A percentile compares a stretch with the other conserved stretches of the same genome.
These are phyloP conservation scores for Phylloboletellus chloephorus DNA, from an alignment of 1,284 basidiomycete species.

Conservation along the genomic window DNA sequence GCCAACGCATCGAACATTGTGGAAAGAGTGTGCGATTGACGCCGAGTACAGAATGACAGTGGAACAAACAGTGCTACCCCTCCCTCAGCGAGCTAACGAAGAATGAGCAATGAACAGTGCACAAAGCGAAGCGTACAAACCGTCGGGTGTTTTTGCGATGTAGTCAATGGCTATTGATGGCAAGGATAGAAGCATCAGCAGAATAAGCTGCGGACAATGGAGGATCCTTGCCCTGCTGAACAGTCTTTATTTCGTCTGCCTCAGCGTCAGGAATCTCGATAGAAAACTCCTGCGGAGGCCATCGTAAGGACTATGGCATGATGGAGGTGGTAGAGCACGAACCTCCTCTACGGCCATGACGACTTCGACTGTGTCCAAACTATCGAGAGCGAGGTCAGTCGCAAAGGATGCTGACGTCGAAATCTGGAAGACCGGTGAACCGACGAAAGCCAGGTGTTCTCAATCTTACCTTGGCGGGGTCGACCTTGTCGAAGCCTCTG, in stretches of 20 bases:
- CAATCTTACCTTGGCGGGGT: constrained; percentile 66
- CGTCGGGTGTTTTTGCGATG: constrained; percentile 92
- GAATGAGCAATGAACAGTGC: constrained; percentile 8
- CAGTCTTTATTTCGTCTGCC: constrained; percentile 96
- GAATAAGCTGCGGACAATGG: constrained; percentile 4
- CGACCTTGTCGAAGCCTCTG: constrained; percentile 94
- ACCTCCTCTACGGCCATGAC: constrained; percentile 99
- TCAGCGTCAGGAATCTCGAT: constrained; percentile 97
- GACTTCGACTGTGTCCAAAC: constrained; percentile 95
- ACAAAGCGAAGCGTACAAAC: constrained; percentile 36
- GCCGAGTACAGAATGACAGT: constrained; percentile 22
- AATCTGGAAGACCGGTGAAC: constrained; percentile 48
- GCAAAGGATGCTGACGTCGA: constrained; percentile 72
- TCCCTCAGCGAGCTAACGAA: constrained; percentile 25
- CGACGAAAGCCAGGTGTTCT: constrained; percentile 1
- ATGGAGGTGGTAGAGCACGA: constrained; percentile 15
- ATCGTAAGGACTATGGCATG: constrained; percentile 1
- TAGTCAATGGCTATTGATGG: constrained; percentile 83
- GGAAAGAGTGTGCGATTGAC: constrained; percentile 15
- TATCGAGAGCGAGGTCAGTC: constrained; percentile 91
- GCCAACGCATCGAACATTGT: neutral
- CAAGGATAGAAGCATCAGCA: constrained; percentile 12
- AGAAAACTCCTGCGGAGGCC: constrained; percentile 61
- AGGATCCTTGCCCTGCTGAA: constrained; percentile 74
- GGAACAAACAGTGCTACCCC: constrained; percentile 8